Evolutionary conservation across 768 basidiomycete genomes (phyloP).

Genomic region (Cystobasidium tubakii): DNA sequence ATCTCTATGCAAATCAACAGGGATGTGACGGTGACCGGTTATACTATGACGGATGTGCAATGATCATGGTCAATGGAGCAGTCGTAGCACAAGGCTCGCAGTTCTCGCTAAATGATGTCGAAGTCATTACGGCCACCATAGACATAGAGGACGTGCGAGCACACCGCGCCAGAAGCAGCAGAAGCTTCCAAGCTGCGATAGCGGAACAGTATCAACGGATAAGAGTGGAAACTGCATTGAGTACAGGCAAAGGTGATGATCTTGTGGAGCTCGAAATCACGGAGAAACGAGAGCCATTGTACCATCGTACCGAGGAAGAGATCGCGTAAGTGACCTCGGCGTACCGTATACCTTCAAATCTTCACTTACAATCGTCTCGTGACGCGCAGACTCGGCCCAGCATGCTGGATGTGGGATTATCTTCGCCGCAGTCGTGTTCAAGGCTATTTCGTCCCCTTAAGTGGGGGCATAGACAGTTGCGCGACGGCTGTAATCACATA

Average conservation of each 20-base stretch:
- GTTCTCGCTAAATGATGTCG: slow-evolving; percentile 90
- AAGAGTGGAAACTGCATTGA: slow-evolving; percentile 71
- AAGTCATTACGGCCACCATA: slow-evolving; percentile 89
- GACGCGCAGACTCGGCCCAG: slow-evolving; percentile 72
- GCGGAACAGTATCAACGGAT: slow-evolving; percentile 72
- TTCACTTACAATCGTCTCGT: slow-evolving; percentile 3
- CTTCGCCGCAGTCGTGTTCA: slow-evolving; percentile 84
- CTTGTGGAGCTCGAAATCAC: slow-evolving; percentile 55
- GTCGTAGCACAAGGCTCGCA: slow-evolving; percentile 93
- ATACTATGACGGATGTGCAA: slow-evolving; percentile 94
- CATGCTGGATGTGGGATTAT: slow-evolving; percentile 99
- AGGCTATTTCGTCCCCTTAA: slow-evolving; percentile 91
- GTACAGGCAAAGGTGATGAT: slow-evolving; percentile 63
- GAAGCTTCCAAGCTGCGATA: slow-evolving; percentile 80
- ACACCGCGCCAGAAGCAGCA: slow-evolving; percentile 67
- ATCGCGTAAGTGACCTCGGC: slow-evolving; percentile 67
- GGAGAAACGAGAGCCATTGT: slow-evolving; percentile 58
- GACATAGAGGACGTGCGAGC: slow-evolving; percentile 95
- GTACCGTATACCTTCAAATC: neutral
- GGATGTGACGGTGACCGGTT: slow-evolving; percentile 96
- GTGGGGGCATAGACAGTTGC: slow-evolving; percentile 95
- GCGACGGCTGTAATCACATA: slow-evolving; percentile 92
- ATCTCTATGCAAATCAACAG: slow-evolving; percentile 97
- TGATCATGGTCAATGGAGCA: slow-evolving; percentile 90
- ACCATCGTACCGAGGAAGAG: slow-evolving; percentile 88